Percentiles rank a stretch among this genome's conserved stretches.
Conservation (phyloP, 768 basidiomycete genomes). For the Calocybe gangraenosa region DNA sequence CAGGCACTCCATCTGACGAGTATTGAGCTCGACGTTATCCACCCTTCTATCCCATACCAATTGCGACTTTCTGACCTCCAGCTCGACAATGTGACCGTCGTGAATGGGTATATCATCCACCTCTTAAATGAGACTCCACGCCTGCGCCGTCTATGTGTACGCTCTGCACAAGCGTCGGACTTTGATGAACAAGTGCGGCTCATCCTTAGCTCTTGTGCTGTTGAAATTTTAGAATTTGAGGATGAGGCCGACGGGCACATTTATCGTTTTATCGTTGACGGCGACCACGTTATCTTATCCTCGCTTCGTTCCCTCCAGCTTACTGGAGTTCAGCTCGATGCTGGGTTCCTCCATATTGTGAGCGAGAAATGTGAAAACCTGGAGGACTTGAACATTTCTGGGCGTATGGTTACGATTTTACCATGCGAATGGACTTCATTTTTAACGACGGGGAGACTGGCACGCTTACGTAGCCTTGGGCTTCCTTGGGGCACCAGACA, state of each 20-base stretch:
- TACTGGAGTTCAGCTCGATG: slow-evolving; percentile 35
- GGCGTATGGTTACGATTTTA: slow-evolving; percentile 33
- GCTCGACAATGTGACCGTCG: slow-evolving; percentile 40
- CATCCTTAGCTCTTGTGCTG: slow-evolving; percentile 34
- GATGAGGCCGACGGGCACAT: slow-evolving; percentile 23
- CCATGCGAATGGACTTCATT: slow-evolving; percentile 39
- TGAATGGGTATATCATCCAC: slow-evolving; percentile 35
- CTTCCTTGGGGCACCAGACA: slow-evolving; percentile 34
- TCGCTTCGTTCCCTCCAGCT: slow-evolving; percentile 37
- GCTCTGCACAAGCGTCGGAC: slow-evolving; percentile 25
- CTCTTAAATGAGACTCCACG: slow-evolving; percentile 32
- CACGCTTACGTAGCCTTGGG: slow-evolving; percentile 29
- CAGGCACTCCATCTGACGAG: slow-evolving; percentile 37
- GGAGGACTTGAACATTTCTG: slow-evolving; percentile 35
- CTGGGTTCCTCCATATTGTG: slow-evolving; percentile 29
- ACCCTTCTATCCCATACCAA: slow-evolving; percentile 28
- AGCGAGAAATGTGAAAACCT: slow-evolving; percentile 30
- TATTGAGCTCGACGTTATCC: slow-evolving; percentile 39
- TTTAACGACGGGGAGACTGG: slow-evolving; percentile 29
- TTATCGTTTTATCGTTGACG: slow-evolving; percentile 27
- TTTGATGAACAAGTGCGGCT: slow-evolving; percentile 37
- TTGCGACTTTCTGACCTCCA: slow-evolving; percentile 33
- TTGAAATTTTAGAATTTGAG: slow-evolving; percentile 42
- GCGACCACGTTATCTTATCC: slow-evolving; percentile 18
- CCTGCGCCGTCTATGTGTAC: slow-evolving; percentile 34